These are phyloP conservation scores for Yarrowia divulgata DNA, from an alignment of 805 yeast genomes.

Conservation along the genomic window DNA sequence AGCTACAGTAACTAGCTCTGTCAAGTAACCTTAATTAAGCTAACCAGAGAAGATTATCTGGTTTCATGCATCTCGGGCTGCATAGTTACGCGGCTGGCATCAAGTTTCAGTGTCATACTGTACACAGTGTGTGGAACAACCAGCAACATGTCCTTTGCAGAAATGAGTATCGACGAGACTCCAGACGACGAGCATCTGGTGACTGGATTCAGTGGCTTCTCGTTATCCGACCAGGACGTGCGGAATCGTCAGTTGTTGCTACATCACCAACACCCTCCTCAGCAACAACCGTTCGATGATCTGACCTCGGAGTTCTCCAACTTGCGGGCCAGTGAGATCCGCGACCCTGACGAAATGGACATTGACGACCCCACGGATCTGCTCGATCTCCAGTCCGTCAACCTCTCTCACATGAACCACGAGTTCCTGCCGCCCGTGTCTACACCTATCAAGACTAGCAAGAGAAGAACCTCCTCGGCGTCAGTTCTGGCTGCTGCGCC, in stretches of 20 bases:
- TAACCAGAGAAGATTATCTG: neutral
- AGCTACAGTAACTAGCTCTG: no score
- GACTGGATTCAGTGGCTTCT: constrained; percentile 21
- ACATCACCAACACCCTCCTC: neutral
- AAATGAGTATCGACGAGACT: constrained; percentile 21
- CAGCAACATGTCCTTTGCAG: constrained; percentile 22
- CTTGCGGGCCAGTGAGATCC: constrained; percentile 2
- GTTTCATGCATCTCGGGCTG: constrained; percentile 7
- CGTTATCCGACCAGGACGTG: constrained; percentile 8
- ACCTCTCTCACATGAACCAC: neutral
- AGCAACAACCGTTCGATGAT: constrained; percentile 11
- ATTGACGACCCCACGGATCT: constrained; percentile 30
- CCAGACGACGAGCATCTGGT: constrained; percentile 23
- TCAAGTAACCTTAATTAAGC: neutral
- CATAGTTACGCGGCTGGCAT: constrained; percentile 5
- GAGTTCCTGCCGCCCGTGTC: neutral
- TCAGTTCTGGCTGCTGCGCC: neutral
- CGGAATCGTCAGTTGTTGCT: constrained; percentile 2
- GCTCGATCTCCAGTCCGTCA: constrained; percentile 16
- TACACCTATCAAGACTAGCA: constrained; percentile 14
- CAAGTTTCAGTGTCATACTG: neutral
- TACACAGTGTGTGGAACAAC: neutral
- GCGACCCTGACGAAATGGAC: constrained; percentile 26
- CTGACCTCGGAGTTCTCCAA: constrained; percentile 27
- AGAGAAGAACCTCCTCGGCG: neutral